A percentile compares a stretch with the other conserved stretches of the same genome.
Evolutionary conservation across 768 basidiomycete genomes (phyloP).

Genomic region (Tulasnella sp.): DNA sequence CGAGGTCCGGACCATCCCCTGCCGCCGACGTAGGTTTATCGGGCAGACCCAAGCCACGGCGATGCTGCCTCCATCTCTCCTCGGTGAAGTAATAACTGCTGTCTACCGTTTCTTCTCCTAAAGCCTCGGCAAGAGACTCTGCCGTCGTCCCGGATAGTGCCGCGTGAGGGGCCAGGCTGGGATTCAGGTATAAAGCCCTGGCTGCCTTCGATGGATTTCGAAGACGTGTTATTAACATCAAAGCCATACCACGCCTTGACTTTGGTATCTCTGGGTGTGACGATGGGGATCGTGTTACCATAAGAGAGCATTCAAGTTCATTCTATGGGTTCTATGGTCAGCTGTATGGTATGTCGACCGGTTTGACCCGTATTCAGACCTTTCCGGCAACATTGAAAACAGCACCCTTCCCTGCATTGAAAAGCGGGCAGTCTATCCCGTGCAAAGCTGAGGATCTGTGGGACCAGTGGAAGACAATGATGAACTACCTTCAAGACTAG

Average conservation of each 20-base stretch:
- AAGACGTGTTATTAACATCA: conserved; percentile 52
- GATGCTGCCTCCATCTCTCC: conserved; percentile 64
- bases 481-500: conserved; percentile 51
- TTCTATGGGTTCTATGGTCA: conserved; percentile 34
- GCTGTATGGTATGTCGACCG: background rate
- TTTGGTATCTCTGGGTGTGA: conserved; percentile 48
- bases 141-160: conserved; percentile 58
- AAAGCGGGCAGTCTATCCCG: conserved; percentile 53
- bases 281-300: conserved; percentile 66
- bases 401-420: conserved; percentile 71
- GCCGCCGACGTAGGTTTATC: conserved; percentile 37
- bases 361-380: conserved; percentile 28
- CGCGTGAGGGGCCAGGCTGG: conserved; percentile 47
- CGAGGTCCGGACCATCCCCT: conserved; percentile 15
- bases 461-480: conserved; percentile 5
- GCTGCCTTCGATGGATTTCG: conserved; percentile 66
- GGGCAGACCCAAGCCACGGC: conserved; percentile 59
- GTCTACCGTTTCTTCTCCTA: conserved; percentile 51
- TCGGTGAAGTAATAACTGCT: conserved; percentile 71
- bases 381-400: conserved; percentile 75
- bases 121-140: conserved; percentile 41
- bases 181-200: conserved; percentile 59
- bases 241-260: conserved; percentile 48
- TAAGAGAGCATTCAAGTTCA: conserved; percentile 71
- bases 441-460: background rate